These are phyloP conservation scores for Conticribra guillardii DNA, from an alignment of 108 stramenopile genomes.

Conservation along the genomic window DNA sequence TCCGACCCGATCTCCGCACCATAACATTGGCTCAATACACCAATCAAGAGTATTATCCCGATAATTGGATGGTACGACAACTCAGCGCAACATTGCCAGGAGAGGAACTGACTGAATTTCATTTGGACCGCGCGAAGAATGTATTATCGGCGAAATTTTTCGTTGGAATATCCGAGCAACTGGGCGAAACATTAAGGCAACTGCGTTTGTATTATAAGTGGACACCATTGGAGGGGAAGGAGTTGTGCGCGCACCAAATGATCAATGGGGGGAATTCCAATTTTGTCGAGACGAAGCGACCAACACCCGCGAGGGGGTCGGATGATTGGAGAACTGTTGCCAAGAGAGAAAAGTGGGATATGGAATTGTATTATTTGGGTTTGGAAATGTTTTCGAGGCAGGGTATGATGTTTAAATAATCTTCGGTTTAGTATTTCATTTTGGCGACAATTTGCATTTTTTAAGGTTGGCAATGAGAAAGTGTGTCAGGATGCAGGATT, in stretches of 20 bases:
- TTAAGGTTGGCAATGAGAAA: too few species aligned
- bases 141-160: conserved; percentile 24
- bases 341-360: conserved; percentile 25
- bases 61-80: conserved; percentile 25
- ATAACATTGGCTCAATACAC: conserved; percentile 22
- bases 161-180: conserved; percentile 20
- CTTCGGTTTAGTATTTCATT: too few species aligned
- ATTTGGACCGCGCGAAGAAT: conserved; percentile 22
- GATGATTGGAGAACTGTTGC: conserved; percentile 26
- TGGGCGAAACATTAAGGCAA: conserved; percentile 27
- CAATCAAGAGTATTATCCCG: conserved; percentile 6
- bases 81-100: conserved; percentile 10
- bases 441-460: too few species aligned
- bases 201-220: conserved; percentile 20
- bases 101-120: conserved; percentile 7
- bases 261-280: conserved; percentile 14
- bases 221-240: conserved; percentile 9
- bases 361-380: conserved; percentile 32
- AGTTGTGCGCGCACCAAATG: conserved; percentile 23
- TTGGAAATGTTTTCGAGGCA: conserved; percentile 28
- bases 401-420: conserved; percentile 12
- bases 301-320: conserved; percentile 14
- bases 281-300: conserved; percentile 3
- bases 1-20: conserved; percentile 7
- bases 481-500: too few species aligned